phyloP scores from a whole-genome alignment of 139 green algal species.

The Picochlorum sp. region DNA sequence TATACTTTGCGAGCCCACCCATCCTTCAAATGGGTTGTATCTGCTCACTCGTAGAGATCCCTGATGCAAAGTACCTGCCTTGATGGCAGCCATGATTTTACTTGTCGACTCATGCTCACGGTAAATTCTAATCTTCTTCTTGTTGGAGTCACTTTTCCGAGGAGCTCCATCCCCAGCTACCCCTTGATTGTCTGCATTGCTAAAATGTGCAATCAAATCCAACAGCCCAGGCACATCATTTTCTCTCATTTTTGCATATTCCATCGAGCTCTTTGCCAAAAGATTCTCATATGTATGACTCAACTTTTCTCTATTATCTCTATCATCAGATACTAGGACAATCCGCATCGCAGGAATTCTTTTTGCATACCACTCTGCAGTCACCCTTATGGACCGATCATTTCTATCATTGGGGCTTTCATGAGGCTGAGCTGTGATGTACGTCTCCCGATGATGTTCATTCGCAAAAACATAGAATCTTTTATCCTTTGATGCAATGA shows the following conservation, averaged over 20 bases:
- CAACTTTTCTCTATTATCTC: slow-evolving; percentile 64
- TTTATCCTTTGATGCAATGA: slow-evolving; percentile 43
- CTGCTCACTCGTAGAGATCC: slow-evolving; percentile 52
- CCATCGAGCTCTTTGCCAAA: slow-evolving; percentile 33
- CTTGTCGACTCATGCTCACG: slow-evolving; percentile 62
- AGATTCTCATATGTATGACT: slow-evolving; percentile 41
- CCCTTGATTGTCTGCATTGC: slow-evolving; percentile 1
- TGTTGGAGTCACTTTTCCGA: neutral
- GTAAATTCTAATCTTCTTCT: slow-evolving; percentile 66
- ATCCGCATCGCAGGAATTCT: slow-evolving; percentile 38
- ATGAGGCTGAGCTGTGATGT: slow-evolving; percentile 45
- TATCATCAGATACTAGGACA: slow-evolving; percentile 85
- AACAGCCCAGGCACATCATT: slow-evolving; percentile 49
- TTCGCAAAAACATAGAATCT: slow-evolving; percentile 96
- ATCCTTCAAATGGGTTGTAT: slow-evolving; percentile 76
- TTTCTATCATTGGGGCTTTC: slow-evolving; percentile 96
- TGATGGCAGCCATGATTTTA: slow-evolving; percentile 67
- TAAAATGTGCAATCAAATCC: slow-evolving; percentile 46
- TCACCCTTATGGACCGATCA: slow-evolving; percentile 90
- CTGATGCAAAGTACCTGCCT: slow-evolving; percentile 71
- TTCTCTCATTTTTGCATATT: slow-evolving; percentile 26
- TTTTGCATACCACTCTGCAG: slow-evolving; percentile 61
- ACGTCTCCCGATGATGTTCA: slow-evolving; percentile 86
- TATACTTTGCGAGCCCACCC: slow-evolving; percentile 52
- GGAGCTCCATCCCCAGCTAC: slow-evolving; percentile 3